Conservation (phyloP, 1,284 basidiomycete genomes). For the Phlebopus sp. region DNA sequence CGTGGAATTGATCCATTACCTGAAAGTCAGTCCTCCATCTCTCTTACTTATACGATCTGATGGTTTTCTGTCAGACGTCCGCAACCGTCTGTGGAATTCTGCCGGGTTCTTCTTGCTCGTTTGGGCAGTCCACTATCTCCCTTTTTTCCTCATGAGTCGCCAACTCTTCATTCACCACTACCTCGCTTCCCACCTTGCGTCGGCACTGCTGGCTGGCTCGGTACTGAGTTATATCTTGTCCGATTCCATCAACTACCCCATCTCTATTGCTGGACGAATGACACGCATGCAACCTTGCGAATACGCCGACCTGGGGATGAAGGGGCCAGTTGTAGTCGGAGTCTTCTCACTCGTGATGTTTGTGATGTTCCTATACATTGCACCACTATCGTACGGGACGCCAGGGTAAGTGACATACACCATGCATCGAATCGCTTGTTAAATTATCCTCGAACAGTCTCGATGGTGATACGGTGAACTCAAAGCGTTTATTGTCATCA, state of each 20-base stretch:
- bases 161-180: slow-evolving; percentile 99
- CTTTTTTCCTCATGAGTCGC: slow-evolving; percentile 97
- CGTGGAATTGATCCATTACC: slow-evolving; percentile 85
- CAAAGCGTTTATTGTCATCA: slow-evolving; percentile 65
- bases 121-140: slow-evolving; percentile 95
- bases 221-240: slow-evolving; percentile 91
- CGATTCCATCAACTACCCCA: slow-evolving; percentile 91
- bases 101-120: slow-evolving; percentile 93
- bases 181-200: slow-evolving; percentile 91
- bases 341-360: slow-evolving; percentile 62
- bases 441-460: slow-evolving; percentile 44
- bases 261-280: slow-evolving; percentile 65
- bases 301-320: slow-evolving; percentile 72
- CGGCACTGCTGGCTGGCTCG: slow-evolving; percentile 87
- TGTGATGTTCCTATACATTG: slow-evolving; percentile 69
- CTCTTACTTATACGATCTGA: slow-evolving; percentile 4
- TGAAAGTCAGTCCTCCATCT: slow-evolving; percentile 59
- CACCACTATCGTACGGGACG: slow-evolving; percentile 90
- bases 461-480: slow-evolving; percentile 71
- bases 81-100: slow-evolving; percentile 92
- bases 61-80: slow-evolving; percentile 58
- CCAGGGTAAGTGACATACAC: slow-evolving; percentile 65
- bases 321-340: slow-evolving; percentile 63
- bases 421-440: slow-evolving; percentile 8
- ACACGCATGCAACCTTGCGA: slow-evolving; percentile 60